A percentile compares a stretch with the other conserved stretches of the same genome.
These are phyloP conservation scores for Talaromyces funiculosus DNA, from an alignment of 2,329 filamentous ascomycete genomes.

Conservation along the genomic window DNA sequence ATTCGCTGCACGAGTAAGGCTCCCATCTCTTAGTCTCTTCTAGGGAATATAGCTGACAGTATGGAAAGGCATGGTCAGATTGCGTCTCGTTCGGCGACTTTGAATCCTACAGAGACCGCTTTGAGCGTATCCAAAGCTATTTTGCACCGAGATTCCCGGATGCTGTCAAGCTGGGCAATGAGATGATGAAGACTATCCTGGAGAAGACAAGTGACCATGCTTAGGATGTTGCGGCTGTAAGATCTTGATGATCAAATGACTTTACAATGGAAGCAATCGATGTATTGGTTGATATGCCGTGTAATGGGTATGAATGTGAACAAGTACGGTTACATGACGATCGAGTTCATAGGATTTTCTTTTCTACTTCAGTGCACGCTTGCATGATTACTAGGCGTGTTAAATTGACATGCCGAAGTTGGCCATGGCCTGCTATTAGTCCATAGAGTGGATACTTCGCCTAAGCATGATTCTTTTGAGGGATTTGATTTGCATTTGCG, in stretches of 20 bases:
- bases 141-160: slow-evolving; percentile 87
- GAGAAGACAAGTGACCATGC: slow-evolving; percentile 56
- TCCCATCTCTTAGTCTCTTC: too few species aligned
- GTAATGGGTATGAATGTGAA: neutral
- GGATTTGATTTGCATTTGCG: too few species aligned
- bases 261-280: neutral
- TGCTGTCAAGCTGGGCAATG: slow-evolving; percentile 80
- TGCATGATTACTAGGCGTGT: too few species aligned
- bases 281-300: neutral
- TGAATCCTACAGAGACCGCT: slow-evolving; percentile 85
- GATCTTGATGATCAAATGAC: neutral
- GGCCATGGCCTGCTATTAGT: too few species aligned
- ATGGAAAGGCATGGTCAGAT: slow-evolving; percentile 74
- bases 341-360: neutral
- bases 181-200: slow-evolving; percentile 94
- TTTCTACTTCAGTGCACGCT: too few species aligned
- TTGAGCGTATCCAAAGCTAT: slow-evolving; percentile 82
- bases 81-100: slow-evolving; percentile 89
- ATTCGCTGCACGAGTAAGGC: slow-evolving; percentile 71
- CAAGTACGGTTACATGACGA: neutral
- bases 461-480: too few species aligned
- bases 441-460: too few species aligned
- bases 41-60: neutral
- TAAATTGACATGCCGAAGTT: neutral
- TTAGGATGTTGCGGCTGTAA: neutral